Base-by-base conservation (phyloP, 2,329 filamentous ascomycete species). In the Beauveria sp. region DNA sequence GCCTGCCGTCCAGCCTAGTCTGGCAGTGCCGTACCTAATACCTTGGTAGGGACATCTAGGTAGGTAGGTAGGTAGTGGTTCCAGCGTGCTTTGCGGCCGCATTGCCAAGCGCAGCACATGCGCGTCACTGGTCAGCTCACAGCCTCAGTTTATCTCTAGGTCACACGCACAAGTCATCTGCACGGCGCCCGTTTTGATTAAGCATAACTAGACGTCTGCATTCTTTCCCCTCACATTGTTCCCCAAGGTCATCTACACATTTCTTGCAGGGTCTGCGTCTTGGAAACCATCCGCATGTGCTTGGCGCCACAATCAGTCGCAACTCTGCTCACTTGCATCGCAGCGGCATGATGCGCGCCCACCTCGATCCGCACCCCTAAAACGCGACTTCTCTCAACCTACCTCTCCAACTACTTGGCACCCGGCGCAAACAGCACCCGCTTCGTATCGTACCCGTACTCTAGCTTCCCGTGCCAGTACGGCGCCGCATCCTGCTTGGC, bases 381-480 rank as follows among this genome's bases (percentile, higher is more conserved):
- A n/a, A 22, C 20, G 12, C 18, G n/a, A 12, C 28, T 3, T 54
- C 55, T 42, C 8, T 22, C 45, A 38, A 28, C 26, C 55, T 38
- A 14, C 1, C 10, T 20, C 30, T 10, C 59, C 28, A 54, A 50
- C 22, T 71, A 77, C 63, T 80, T 81, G 59, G 76, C 72, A 5
- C 72, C 75, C 1, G 71, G 67, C 7, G 75, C 77, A 70, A 88
- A 88, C 60, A 90, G 67, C 16, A 79, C 83, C 71, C 84, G 76
- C 67, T 79, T 73, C 7, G 86, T 85, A 69, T 90, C 78, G 67
- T 90, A 90, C 16, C 78, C 81, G 67, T 90, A 90, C 71, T 82
- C 80, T 59, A 90, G 72, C 55, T 88, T 85, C 59, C 78, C 75
- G 66, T 84, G 81, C 80, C 81, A 85, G 67, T 84, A 85, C 55